phyloP scores from a whole-genome alignment of 768 basidiomycete species.

The Amanita rimosa region DNA sequence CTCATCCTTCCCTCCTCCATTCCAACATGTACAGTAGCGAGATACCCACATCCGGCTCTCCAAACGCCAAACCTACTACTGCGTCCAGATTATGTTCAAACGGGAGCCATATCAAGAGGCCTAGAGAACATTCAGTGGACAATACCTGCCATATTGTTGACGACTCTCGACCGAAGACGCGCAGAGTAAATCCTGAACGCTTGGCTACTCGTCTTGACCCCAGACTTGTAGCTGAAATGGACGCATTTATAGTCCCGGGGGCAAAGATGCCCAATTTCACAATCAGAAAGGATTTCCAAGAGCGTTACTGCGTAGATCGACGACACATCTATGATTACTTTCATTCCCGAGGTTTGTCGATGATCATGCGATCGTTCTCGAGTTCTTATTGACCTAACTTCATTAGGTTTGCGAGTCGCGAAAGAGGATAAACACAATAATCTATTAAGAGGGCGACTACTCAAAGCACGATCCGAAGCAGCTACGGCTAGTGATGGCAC shows the following conservation, averaged over 20 bases:
- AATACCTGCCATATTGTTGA: constrained; percentile 15
- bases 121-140: constrained; percentile 9
- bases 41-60: constrained; percentile 2
- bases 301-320: constrained; percentile 58
- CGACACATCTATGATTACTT: constrained; percentile 75
- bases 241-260: constrained; percentile 58
- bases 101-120: not conserved
- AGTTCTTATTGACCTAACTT: not conserved
- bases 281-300: constrained; percentile 58
- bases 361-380: constrained; percentile 7
- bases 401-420: constrained; percentile 42
- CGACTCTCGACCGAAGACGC: constrained; percentile 31
- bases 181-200: constrained; percentile 57
- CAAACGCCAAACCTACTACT: not conserved
- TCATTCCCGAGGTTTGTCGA: constrained; percentile 37
- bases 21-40: constrained; percentile 6
- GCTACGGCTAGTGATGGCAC: not conserved
- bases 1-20: constrained; percentile 1
- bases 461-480: constrained; percentile 18
- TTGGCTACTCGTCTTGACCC: constrained; percentile 57
- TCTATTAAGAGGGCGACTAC: constrained; percentile 29
- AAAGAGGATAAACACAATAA: constrained; percentile 55
- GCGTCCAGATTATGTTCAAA: constrained; percentile 2
- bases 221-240: constrained; percentile 59
- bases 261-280: constrained; percentile 72